These are phyloP conservation scores for Cladophialophora bantiana DNA, from an alignment of 2,329 filamentous ascomycete species.

Conservation along the genomic window DNA sequence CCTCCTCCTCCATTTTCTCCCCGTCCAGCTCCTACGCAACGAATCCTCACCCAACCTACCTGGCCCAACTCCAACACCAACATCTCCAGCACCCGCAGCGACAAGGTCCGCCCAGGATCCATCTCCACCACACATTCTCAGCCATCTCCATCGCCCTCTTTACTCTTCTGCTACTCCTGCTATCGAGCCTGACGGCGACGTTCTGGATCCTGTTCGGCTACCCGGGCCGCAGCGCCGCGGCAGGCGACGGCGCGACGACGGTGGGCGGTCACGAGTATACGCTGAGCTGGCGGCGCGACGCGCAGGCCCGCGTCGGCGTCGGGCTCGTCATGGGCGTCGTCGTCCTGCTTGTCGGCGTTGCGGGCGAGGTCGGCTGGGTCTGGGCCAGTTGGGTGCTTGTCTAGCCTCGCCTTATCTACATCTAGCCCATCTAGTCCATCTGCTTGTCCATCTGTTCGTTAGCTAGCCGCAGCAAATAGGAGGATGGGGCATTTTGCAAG, in stretches of 20 bases:
- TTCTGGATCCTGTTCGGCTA: slow-evolving; percentile 41
- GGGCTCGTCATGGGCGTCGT: slow-evolving; percentile 39
- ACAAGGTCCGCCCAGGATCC: slow-evolving; percentile 16
- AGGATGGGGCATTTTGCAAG: too few species aligned
- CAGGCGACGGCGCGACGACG: slow-evolving; percentile 25
- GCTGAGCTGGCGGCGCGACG: slow-evolving; percentile 37
- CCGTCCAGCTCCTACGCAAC: slow-evolving; percentile 2
- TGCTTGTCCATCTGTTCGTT: too few species aligned
- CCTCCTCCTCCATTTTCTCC: not conserved
- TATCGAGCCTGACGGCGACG: slow-evolving; percentile 29
- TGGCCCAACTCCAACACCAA: not conserved
- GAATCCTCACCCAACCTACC: not conserved
- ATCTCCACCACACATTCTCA: slow-evolving; percentile 37
- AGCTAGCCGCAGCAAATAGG: too few species aligned
- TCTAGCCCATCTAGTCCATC: too few species aligned
- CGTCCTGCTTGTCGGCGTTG: slow-evolving; percentile 31
- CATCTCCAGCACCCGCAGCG: not conserved
- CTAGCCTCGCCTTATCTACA: slow-evolving; percentile 14
- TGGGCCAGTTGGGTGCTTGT: slow-evolving; percentile 38
- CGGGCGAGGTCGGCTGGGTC: slow-evolving; percentile 35
- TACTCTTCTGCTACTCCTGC: slow-evolving; percentile 24
- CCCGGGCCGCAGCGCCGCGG: slow-evolving; percentile 33
- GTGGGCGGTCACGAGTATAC: slow-evolving; percentile 17
- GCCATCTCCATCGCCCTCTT: slow-evolving; percentile 24
- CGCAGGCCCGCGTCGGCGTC: slow-evolving; percentile 34